These are phyloP conservation scores for Castanea crenata DNA, from an alignment of 306 rosid genomes.

Conservation along the genomic window DNA sequence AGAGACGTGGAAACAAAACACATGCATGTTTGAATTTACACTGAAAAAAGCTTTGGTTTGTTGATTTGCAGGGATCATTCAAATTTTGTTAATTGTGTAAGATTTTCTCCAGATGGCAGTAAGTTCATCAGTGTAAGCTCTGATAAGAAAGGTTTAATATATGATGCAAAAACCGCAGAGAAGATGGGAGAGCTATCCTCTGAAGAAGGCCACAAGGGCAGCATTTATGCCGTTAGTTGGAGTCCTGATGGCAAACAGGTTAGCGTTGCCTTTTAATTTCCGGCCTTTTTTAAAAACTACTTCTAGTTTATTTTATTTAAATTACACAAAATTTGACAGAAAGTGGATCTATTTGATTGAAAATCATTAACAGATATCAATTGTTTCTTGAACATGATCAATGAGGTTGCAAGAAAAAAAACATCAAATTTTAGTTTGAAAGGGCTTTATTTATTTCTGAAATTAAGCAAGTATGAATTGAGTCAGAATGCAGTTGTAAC, in stretches of 20 bases:
- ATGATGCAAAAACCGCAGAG: constrained; percentile 77
- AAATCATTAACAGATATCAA: no score
- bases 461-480: no score
- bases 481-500: no score
- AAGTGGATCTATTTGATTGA: no score
- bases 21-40: no score
- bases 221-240: constrained; percentile 95
- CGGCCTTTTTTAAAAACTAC: background rate
- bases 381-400: no score
- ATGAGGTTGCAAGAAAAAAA: no score
- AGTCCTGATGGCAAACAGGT: constrained; percentile 96
- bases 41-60: constrained; percentile 18
- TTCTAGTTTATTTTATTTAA: background rate
- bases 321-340: no score
- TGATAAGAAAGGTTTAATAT: constrained; percentile 82
- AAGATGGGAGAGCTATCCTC: constrained; percentile 88
- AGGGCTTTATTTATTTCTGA: no score
- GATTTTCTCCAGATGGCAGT: constrained; percentile 94
- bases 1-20: no score
- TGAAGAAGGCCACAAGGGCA: constrained; percentile 88
- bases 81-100: constrained; percentile 85
- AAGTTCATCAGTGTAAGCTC: constrained; percentile 83
- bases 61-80: constrained; percentile 85
- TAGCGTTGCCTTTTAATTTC: constrained; percentile 6
- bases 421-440: no score